Evolutionary conservation across 306 rosid species (phyloP), one percentile per base, ranked within the genome.

Genomic region (Cucurbita moschata): DNA sequence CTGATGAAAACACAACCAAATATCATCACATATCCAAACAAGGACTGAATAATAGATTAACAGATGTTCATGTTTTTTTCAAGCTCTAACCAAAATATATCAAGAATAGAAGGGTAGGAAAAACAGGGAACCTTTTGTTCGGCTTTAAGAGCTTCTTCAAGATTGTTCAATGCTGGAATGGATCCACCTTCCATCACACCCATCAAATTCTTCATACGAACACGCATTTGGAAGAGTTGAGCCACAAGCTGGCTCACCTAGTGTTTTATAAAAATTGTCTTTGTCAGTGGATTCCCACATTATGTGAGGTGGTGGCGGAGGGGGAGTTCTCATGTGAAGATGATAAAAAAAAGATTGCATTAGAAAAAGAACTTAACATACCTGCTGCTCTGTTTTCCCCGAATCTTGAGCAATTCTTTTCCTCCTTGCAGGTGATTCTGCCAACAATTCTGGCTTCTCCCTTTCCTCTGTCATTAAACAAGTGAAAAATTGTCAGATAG

Each of bases 371-470:
- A 50, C 49, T 63, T 8, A 56, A 19, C 67, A 67, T 64, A 87
- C 98, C 90, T 94, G 98, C 85, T 89, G 98, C 87, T 94, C 97
- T 46, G 97, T 86, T 89, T 89, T 94, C 76, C 96, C 95, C n/a
- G 98, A 94, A 50, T 83, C 96, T 77, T 80, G 81, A 81, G 98
- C 98, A 73, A 94, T 76, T 82, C 97, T 82, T 86, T 87, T 94
- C 80, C 98, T 87, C 86, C 97, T 86, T 56, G 70, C 81, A 67
- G 95, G 89, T 60, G 96, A 94, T 85, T 91, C 92, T 46, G 97
- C 97, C 79, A 94, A 83, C 73, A 94, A 87, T 76, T 94, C 99
- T 56, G 99, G 99, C 64, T 91, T 88, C 78, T 89, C 97, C 80
- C 89, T 87, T 85, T 94, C 97, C 96, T 94, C 99, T 94, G 91